Conservation (phyloP, 2,329 filamentous ascomycete genomes). For the Xenoacremonium recifei region DNA sequence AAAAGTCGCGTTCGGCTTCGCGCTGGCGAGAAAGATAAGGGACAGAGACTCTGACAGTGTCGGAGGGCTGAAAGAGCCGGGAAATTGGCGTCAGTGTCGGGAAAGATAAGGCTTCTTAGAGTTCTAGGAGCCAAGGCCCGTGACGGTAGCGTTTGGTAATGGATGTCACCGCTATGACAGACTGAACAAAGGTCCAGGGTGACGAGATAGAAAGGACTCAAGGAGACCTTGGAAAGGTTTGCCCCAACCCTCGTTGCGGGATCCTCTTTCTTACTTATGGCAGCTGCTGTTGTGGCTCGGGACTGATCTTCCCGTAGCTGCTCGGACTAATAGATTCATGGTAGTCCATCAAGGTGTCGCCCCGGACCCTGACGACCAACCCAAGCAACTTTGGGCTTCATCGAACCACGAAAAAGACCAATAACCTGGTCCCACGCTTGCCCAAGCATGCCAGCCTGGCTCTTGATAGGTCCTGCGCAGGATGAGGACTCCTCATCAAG, state of each 20-base stretch:
- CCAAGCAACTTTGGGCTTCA: conserved; percentile 11
- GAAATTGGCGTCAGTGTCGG: too few relatives aligned
- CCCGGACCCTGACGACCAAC: conserved; percentile 16
- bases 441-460: conserved; percentile 6
- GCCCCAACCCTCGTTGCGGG: too few relatives aligned
- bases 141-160: too few relatives aligned
- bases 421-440: conserved; percentile 8
- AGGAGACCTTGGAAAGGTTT: not conserved
- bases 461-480: conserved; percentile 7
- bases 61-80: too few relatives aligned
- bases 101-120: too few relatives aligned
- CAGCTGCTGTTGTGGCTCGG: not conserved
- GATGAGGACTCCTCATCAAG: not conserved
- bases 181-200: too few relatives aligned
- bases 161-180: too few relatives aligned
- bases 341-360: conserved; percentile 25
- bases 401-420: conserved; percentile 15
- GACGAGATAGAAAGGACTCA: too few relatives aligned
- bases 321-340: conserved; percentile 6
- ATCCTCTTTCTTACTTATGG: conserved; percentile 24
- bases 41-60: too few relatives aligned
- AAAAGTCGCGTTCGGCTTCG: too few relatives aligned
- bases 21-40: too few relatives aligned
- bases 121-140: too few relatives aligned
- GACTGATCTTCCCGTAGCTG: conserved; percentile 10